Evolutionary conservation across 164 flowering plant species (phyloP).

Genomic region (Litsea cubeba): DNA sequence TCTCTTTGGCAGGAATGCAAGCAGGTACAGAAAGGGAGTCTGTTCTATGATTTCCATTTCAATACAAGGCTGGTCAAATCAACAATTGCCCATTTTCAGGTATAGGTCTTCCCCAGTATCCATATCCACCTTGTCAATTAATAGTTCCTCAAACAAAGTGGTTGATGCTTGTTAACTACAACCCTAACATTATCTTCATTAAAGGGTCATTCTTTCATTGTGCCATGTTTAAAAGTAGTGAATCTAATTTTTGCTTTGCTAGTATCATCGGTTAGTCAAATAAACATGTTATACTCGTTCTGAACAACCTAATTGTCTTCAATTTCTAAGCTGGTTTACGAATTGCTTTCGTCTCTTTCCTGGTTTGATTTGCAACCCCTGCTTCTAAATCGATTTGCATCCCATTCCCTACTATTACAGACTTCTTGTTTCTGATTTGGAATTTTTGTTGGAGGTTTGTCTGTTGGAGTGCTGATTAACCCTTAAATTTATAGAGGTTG

Average conservation of each 20-base stretch:
- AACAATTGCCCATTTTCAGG: conserved; percentile 97
- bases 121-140: not conserved
- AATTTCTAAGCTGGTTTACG: not conserved
- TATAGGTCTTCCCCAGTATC: conserved; percentile 24
- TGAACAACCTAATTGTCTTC: not conserved
- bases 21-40: too few species aligned
- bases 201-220: not conserved
- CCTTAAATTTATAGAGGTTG: too few species aligned
- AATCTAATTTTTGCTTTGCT: not conserved
- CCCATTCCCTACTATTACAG: too few species aligned
- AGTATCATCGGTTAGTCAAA: not conserved
- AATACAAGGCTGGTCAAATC: conserved; percentile 90
- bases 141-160: not conserved
- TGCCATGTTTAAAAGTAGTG: not conserved
- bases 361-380: not conserved
- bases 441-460: too few species aligned
- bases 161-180: conserved; percentile 1
- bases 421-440: too few species aligned
- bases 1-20: too few species aligned
- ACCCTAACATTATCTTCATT: not conserved
- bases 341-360: not conserved
- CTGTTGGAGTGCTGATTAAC: too few species aligned
- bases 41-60: conserved; percentile 87
- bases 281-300: not conserved
- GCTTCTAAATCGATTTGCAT: too few species aligned